These are phyloP conservation scores for Wolfiporia cocos DNA, from an alignment of 1,284 basidiomycete species.

Conservation along the genomic window DNA sequence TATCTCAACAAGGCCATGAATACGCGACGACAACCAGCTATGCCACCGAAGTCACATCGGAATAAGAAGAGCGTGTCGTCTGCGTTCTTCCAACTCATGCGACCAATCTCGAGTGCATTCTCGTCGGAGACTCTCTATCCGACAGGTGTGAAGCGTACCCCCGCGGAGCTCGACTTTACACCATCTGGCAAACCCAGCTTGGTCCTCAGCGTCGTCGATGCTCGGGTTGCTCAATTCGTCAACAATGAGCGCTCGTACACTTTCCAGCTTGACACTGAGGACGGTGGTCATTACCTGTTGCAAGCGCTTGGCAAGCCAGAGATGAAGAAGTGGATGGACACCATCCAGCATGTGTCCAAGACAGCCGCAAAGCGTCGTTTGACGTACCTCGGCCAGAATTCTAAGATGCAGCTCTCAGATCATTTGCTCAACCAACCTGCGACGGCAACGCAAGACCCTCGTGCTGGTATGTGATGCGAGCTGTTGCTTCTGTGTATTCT, in stretches of 20 bases:
- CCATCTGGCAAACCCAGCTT: constrained; percentile 65
- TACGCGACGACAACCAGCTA: constrained; percentile 42
- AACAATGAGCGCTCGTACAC: constrained; percentile 77
- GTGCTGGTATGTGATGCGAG: constrained; percentile 46
- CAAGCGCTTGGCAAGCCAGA: constrained; percentile 65
- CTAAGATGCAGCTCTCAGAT: constrained; percentile 64
- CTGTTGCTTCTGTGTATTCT: not conserved
- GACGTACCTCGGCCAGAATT: constrained; percentile 71
- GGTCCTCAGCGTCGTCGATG: constrained; percentile 67
- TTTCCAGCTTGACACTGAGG: constrained; percentile 78
- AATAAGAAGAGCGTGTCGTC: constrained; percentile 81
- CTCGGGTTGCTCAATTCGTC: constrained; percentile 59
- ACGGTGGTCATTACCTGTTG: constrained; percentile 75
- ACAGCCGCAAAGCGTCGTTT: constrained; percentile 70
- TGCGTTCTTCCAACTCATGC: constrained; percentile 76
- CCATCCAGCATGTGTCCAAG: constrained; percentile 62
- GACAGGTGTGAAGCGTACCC: constrained; percentile 45
- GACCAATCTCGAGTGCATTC: constrained; percentile 81
- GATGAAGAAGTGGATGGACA: constrained; percentile 70
- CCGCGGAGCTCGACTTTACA: constrained; percentile 68
- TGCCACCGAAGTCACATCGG: constrained; percentile 60
- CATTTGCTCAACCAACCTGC: constrained; percentile 51
- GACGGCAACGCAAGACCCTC: constrained; percentile 44
- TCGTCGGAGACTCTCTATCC: constrained; percentile 48
- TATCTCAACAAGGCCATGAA: constrained; percentile 66